Base-by-base conservation (phyloP, 306 rosid genomes). In the Adenanthera pavonina region DNA sequence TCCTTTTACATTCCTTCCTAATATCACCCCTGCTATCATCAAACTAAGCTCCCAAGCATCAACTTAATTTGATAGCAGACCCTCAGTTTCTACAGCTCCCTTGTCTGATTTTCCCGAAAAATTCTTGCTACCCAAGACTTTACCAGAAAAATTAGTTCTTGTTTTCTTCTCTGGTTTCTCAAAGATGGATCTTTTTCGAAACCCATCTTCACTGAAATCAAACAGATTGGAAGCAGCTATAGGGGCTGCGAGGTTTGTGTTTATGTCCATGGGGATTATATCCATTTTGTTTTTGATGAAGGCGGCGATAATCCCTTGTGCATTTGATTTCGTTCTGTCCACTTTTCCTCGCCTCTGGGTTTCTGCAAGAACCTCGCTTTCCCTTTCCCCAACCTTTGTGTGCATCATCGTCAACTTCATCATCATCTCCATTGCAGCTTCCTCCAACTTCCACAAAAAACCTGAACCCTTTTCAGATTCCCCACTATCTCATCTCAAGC, bases 331-430 rank as follows among this genome's bases (percentile, higher is more conserved):
- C 53, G 3, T 87, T 49, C 80, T 90, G 16, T 91, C 91, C 3
- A 90, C 92, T 69, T 84, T 92, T 46, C 97, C 97, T 64, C 75
- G 83, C 36, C 83, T 92, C 57, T 89, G 89, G 89, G 40, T 78
- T 80, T 91, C 91, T 34, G 78, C 89, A 64, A 78, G 82, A 80
- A 85, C 80, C 87, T 83, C 82, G 78, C 57, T 89, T 17, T 89
- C 98, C 20, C 57, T 89, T 17, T 89, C 98, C 20, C 90, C 90
- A 0, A 87, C 88, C 12, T 94, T 84, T 70, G 65, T 92, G 74
- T 92, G 80, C 72, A 60, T 94, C 77, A 77, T 88, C 66, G 80
- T 94, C 87, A 89, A 92, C 86, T 90, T 90, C 86, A 87, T 94
- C 87, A 94, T 94, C 89, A 30, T 91, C 83, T 83, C 86, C 89